phyloP scores from a whole-genome alignment of 73 alveolate species.

The Paramecium caudatum region DNA sequence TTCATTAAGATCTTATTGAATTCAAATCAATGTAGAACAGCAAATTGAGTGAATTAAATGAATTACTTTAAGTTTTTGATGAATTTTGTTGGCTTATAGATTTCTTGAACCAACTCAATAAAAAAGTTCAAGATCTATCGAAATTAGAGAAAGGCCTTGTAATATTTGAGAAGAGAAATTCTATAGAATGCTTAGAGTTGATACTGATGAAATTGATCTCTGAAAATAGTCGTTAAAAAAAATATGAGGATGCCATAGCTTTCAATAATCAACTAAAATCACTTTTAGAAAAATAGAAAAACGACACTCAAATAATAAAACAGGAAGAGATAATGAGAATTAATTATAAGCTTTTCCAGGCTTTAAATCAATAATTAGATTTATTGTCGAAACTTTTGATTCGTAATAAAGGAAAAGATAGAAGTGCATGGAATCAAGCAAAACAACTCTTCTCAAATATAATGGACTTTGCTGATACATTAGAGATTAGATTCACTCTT shows the following conservation, averaged over 20 bases:
- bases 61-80: conserved; percentile 7
- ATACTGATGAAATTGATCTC: conserved; percentile 17
- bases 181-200: conserved; percentile 36
- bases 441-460: conserved; percentile 27
- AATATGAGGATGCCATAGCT: conserved; percentile 14
- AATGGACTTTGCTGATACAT: conserved; percentile 61
- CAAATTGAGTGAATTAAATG: conserved; percentile 12
- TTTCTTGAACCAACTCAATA: not conserved
- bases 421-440: conserved; percentile 44
- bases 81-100: conserved; percentile 37
- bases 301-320: not conserved
- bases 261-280: not conserved
- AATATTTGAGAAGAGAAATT: conserved; percentile 16
- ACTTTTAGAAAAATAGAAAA: conserved; percentile 39
- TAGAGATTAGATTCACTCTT: conserved; percentile 43
- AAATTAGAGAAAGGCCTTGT: conserved; percentile 41
- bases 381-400: conserved; percentile 52
- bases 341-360: not conserved
- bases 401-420: conserved; percentile 52
- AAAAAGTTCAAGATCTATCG: conserved; percentile 13
- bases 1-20: not conserved
- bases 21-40: not conserved
- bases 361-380: conserved; percentile 57
- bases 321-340: conserved; percentile 12
- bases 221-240: conserved; percentile 14